Conservation (phyloP, 2,329 filamentous ascomycete genomes). For the Stachybotrys elegans region DNA sequence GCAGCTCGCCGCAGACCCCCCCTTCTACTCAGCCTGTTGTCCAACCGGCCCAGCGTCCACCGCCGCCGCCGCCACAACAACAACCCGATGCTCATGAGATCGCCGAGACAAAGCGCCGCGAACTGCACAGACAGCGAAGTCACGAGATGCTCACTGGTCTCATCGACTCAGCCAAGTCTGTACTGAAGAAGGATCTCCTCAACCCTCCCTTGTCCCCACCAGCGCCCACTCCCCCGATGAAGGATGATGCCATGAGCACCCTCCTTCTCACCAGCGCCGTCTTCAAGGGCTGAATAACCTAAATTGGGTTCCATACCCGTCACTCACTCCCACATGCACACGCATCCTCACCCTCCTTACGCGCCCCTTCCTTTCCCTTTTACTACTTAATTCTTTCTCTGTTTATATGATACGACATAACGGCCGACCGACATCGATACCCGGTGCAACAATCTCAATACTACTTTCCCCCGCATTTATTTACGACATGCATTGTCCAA, state of each 20-base stretch:
- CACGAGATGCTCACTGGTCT: slow-evolving; percentile 43
- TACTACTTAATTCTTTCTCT: background rate
- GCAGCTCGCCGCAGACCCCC: slow-evolving; percentile 13
- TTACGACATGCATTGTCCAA: too few species aligned
- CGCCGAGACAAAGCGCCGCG: slow-evolving; percentile 25
- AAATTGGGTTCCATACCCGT: too few species aligned
- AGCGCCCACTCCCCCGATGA: slow-evolving; percentile 28
- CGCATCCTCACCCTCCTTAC: too few species aligned
- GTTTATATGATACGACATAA: background rate
- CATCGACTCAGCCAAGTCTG: slow-evolving; percentile 12
- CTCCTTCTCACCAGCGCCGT: slow-evolving; percentile 47
- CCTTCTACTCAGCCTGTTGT: background rate
- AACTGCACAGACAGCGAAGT: slow-evolving; percentile 44
- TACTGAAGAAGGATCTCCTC: slow-evolving; percentile 20
- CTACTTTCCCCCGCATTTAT: too few species aligned
- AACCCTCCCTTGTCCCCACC: slow-evolving; percentile 20
- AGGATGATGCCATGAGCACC: slow-evolving; percentile 24
- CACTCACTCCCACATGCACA: too few species aligned
- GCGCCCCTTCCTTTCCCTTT: too few species aligned
- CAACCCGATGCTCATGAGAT: slow-evolving; percentile 9
- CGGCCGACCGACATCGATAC: slow-evolving; percentile 2
- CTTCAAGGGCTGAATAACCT: slow-evolving; percentile 42
- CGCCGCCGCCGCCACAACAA: slow-evolving; percentile 10
- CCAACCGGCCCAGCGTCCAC: slow-evolving; percentile 8
- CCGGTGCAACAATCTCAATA: slow-evolving; percentile 4